Conservation (phyloP, 208 protist species). For the Crithidia sp. region DNA sequence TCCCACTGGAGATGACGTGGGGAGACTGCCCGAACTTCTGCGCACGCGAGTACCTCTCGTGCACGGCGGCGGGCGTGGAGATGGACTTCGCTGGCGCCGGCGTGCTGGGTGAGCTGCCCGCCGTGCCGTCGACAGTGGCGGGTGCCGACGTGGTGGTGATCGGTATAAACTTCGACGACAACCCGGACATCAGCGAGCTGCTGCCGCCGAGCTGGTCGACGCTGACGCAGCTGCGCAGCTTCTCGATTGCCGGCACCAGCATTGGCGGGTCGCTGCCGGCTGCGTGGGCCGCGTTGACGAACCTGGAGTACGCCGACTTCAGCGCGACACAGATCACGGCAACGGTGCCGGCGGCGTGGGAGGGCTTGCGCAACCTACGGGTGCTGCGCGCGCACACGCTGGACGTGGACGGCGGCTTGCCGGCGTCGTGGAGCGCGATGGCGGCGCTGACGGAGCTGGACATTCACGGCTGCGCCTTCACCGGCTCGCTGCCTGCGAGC, state of each 20-base stretch:
- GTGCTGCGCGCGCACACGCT: neutral
- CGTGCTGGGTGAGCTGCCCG: neutral
- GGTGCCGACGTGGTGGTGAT: conserved; percentile 8
- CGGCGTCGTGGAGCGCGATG: conserved; percentile 9
- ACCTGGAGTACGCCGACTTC: conserved; percentile 8
- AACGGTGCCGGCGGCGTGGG: conserved; percentile 3
- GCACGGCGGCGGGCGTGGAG: neutral
- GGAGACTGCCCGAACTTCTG: conserved; percentile 11
- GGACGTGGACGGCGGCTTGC: neutral
- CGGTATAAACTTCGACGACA: neutral
- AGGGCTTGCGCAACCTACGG: neutral
- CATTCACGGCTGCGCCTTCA: conserved; percentile 1
- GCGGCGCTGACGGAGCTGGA: neutral
- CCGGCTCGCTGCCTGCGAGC: conserved; percentile 10
- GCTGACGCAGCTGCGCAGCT: neutral
- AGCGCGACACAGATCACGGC: neutral
- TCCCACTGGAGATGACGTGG: neutral
- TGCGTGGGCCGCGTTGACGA: conserved; percentile 4
- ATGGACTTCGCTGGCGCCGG: neutral
- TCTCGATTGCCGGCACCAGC: neutral
- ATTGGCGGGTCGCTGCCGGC: conserved; percentile 1
- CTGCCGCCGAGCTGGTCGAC: conserved; percentile 10
- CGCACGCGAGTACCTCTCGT: conserved; percentile 2
- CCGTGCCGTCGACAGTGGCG: neutral
- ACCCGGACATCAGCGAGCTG: neutral